Conservation (phyloP, 2,329 filamentous ascomycete species). For the Fusarium pininemorale region DNA sequence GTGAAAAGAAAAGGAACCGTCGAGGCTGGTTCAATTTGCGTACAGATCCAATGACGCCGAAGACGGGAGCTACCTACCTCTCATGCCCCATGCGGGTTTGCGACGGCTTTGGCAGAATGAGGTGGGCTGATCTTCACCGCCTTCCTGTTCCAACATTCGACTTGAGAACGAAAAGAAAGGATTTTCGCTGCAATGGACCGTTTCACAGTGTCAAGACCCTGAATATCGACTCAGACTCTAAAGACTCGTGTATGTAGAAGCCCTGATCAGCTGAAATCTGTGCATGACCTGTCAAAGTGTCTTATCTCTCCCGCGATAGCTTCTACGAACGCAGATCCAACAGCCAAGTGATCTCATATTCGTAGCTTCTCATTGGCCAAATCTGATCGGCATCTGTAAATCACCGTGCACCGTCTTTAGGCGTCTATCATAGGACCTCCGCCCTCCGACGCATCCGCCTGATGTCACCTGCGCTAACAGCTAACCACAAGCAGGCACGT, state of each 20-base stretch:
- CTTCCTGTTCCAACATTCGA: slow-evolving; percentile 18
- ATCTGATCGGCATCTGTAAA: slow-evolving; percentile 10
- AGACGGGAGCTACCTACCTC: slow-evolving; percentile 26
- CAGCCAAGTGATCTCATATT: slow-evolving; percentile 28
- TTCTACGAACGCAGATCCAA: slow-evolving; percentile 13
- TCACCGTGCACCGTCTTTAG: slow-evolving; percentile 19
- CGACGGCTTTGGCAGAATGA: slow-evolving; percentile 28
- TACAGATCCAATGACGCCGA: slow-evolving; percentile 21
- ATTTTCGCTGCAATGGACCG: neutral
- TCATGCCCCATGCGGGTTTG: slow-evolving; percentile 9
- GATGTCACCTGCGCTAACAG: slow-evolving; percentile 35
- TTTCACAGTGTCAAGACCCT: neutral
- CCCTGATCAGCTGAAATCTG: slow-evolving; percentile 14
- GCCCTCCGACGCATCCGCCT: slow-evolving; percentile 36
- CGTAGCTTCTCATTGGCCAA: slow-evolving; percentile 25
- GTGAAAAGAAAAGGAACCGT: neutral
- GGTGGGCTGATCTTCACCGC: slow-evolving; percentile 38
- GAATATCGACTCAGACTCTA: neutral
- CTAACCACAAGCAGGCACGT: slow-evolving; percentile 14
- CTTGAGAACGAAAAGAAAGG: neutral
- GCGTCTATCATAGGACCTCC: slow-evolving; percentile 35
- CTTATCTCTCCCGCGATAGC: slow-evolving; percentile 6
- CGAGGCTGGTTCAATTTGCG: slow-evolving; percentile 17
- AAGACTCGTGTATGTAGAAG: neutral
- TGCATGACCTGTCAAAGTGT: slow-evolving; percentile 5